Evolutionary conservation across 2,329 filamentous ascomycete genomes (phyloP).

Genomic region (Colletotrichum eleusines): DNA sequence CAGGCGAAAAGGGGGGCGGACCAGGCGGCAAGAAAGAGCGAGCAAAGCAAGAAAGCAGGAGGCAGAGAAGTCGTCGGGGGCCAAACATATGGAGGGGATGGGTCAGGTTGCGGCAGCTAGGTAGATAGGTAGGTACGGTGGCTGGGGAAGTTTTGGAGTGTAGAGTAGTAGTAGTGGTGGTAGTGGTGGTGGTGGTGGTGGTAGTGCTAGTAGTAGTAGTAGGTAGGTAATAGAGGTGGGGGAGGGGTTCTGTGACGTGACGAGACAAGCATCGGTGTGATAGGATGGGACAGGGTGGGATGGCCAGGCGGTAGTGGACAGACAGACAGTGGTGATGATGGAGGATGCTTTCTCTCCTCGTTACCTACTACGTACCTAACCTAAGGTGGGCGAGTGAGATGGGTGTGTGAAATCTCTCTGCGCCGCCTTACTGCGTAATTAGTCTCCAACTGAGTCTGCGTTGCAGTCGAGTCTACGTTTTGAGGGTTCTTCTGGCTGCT

Average conservation of each 20-base stretch:
- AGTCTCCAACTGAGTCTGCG: too few relatives aligned
- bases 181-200: too few relatives aligned
- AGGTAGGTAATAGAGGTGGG: slow-evolving; percentile 25
- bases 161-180: too few relatives aligned
- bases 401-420: slow-evolving; percentile 16
- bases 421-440: too few relatives aligned
- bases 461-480: too few relatives aligned
- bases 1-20: slow-evolving; percentile 6
- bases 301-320: too few relatives aligned
- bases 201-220: not conserved
- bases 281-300: slow-evolving; percentile 7
- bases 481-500: too few relatives aligned
- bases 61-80: not conserved
- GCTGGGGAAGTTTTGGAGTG: slow-evolving; percentile 39
- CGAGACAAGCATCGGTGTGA: slow-evolving; percentile 38
- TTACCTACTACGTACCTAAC: too few relatives aligned
- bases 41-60: not conserved
- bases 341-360: slow-evolving; percentile 2
- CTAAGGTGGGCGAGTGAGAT: slow-evolving; percentile 39
- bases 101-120: slow-evolving; percentile 7
- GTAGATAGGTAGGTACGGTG: slow-evolving; percentile 21
- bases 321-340: too few relatives aligned
- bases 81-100: slow-evolving; percentile 5
- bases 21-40: slow-evolving; percentile 12
- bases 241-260: slow-evolving; percentile 34